Percentiles rank a stretch among this genome's conserved stretches.
These are phyloP conservation scores for Tilletiaria anomala DNA, from an alignment of 1,284 basidiomycete genomes.

Conservation along the genomic window DNA sequence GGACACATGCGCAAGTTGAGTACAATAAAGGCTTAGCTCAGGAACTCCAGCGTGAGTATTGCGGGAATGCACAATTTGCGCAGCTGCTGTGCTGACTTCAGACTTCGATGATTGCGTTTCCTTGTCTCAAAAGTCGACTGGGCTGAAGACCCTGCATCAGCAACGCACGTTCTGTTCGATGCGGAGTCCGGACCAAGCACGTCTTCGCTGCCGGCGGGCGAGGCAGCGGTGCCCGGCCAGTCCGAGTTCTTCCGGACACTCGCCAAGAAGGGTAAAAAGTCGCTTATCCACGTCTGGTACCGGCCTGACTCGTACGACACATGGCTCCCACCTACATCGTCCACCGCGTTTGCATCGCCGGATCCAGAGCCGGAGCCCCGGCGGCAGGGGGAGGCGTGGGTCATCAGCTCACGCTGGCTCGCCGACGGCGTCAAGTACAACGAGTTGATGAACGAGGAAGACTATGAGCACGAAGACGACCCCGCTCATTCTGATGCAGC, in stretches of 20 bases:
- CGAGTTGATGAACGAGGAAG: slow-evolving; percentile 39
- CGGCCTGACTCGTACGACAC: slow-evolving; percentile 40
- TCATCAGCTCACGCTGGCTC: slow-evolving; percentile 29
- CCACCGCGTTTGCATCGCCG: slow-evolving; percentile 33
- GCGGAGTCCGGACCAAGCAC: neutral
- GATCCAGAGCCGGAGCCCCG: slow-evolving; percentile 26
- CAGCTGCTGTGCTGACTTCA: too few species aligned
- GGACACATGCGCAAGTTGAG: neutral
- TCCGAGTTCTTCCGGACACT: slow-evolving; percentile 36
- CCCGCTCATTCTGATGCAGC: slow-evolving; percentile 1
- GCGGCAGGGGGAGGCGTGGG: slow-evolving; percentile 16
- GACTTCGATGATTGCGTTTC: too few species aligned
- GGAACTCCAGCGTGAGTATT: neutral
- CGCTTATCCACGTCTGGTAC: slow-evolving; percentile 40
- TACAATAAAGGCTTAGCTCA: neutral
- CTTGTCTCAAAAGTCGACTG: too few species aligned
- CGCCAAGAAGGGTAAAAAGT: slow-evolving; percentile 14
- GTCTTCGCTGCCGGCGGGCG: neutral
- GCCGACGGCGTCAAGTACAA: slow-evolving; percentile 32
- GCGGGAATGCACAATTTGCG: too few species aligned
- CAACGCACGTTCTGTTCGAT: neutral
- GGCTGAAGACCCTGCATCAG: too few species aligned
- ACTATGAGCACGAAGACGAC: slow-evolving; percentile 33
- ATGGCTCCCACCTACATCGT: slow-evolving; percentile 29
- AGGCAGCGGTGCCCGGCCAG: neutral